These are phyloP conservation scores for Penicillium mononematosum DNA, from an alignment of 495 filamentous ascomycete genomes.

Conservation along the genomic window DNA sequence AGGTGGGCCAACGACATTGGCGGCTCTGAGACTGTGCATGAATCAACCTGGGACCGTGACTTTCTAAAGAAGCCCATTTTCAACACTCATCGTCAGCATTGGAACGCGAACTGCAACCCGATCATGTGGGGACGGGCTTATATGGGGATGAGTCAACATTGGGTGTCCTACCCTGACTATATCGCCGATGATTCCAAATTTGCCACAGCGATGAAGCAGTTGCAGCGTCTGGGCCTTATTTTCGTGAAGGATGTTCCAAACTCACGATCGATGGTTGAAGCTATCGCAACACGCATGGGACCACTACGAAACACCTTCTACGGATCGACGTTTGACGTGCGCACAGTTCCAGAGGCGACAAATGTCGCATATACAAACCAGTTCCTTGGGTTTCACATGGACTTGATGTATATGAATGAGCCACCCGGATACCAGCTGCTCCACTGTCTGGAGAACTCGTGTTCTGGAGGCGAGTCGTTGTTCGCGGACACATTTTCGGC, in stretches of 20 bases:
- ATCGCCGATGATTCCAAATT: slow-evolving; percentile 56
- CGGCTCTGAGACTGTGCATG: slow-evolving; percentile 47
- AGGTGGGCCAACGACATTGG: slow-evolving; percentile 61
- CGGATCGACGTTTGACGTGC: slow-evolving; percentile 86
- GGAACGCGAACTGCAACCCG: slow-evolving; percentile 8
- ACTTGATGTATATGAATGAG: slow-evolving; percentile 80
- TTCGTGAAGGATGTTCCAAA: slow-evolving; percentile 71
- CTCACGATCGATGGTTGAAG: slow-evolving; percentile 59
- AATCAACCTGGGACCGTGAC: slow-evolving; percentile 40
- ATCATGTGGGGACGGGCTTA: slow-evolving; percentile 33
- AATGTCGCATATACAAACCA: slow-evolving; percentile 88
- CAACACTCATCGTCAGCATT: slow-evolving; percentile 10
- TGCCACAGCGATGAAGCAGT: slow-evolving; percentile 50
- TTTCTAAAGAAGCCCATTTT: slow-evolving; percentile 26
- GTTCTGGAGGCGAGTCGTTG: slow-evolving; percentile 74
- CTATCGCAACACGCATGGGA: slow-evolving; percentile 70
- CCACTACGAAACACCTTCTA: slow-evolving; percentile 81
- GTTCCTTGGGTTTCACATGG: slow-evolving; percentile 84
- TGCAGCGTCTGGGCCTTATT: slow-evolving; percentile 63
- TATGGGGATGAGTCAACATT: slow-evolving; percentile 36
- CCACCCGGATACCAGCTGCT: slow-evolving; percentile 81
- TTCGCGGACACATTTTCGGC: slow-evolving; percentile 72
- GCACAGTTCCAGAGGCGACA: slow-evolving; percentile 68
- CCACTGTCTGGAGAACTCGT: slow-evolving; percentile 76
- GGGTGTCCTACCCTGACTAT: slow-evolving; percentile 67